These are phyloP conservation scores for Vanderwaltozyma polyspora DNA, from an alignment of 805 yeast species.

Conservation along the genomic window DNA sequence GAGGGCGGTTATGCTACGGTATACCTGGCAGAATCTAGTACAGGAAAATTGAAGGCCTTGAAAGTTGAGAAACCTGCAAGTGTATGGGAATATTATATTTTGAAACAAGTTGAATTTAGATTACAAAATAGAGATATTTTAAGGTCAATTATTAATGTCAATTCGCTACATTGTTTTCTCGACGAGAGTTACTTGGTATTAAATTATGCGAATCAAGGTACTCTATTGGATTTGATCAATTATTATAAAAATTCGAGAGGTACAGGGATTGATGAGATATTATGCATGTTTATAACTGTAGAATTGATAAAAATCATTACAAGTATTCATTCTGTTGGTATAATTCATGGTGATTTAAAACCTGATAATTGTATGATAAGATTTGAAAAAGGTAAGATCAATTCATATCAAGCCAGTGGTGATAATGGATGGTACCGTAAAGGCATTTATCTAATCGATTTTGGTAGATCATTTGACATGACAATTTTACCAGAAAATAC, in stretches of 20 bases:
- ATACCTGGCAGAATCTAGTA: slow-evolving; percentile 52
- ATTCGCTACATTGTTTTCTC: slow-evolving; percentile 40
- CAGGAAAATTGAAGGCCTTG: slow-evolving; percentile 49
- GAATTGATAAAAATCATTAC: slow-evolving; percentile 54
- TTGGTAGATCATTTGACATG: slow-evolving; percentile 71
- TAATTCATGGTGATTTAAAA: slow-evolving; percentile 77
- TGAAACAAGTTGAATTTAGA: slow-evolving; percentile 43
- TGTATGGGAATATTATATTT: slow-evolving; percentile 73
- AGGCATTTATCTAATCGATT: slow-evolving; percentile 62
- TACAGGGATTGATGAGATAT: slow-evolving; percentile 42
- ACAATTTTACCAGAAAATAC: slow-evolving; percentile 39
- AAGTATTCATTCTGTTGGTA: slow-evolving; percentile 49
- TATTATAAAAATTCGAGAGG: slow-evolving; percentile 26
- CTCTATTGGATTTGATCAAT: slow-evolving; percentile 59
- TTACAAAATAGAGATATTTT: slow-evolving; percentile 19
- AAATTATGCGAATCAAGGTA: slow-evolving; percentile 60
- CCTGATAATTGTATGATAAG: slow-evolving; percentile 80
- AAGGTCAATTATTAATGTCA: slow-evolving; percentile 38
- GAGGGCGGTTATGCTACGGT: slow-evolving; percentile 76
- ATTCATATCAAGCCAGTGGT: slow-evolving; percentile 28
- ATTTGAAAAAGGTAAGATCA: slow-evolving; percentile 26
- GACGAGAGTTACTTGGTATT: slow-evolving; percentile 63
- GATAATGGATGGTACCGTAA: slow-evolving; percentile 37
- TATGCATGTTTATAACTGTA: slow-evolving; percentile 51
- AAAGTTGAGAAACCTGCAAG: slow-evolving; percentile 62